phyloP scores from a whole-genome alignment of 2,329 filamentous ascomycete genomes.

The Grosmannia serpens region DNA sequence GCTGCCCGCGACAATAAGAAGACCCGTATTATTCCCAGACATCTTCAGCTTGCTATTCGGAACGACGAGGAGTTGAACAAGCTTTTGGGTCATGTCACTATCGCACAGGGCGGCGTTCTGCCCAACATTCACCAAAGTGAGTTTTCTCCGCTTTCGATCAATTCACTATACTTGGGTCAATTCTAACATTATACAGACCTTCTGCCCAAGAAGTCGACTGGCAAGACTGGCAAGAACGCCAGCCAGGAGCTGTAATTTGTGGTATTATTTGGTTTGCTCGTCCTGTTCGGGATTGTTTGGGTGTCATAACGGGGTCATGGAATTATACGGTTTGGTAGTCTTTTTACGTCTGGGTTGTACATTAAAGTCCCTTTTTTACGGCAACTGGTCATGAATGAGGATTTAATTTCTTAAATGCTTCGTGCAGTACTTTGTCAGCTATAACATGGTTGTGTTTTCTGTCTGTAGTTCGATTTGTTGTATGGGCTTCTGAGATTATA shows the following conservation, averaged over 20 bases:
- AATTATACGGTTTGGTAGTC: slow-evolving; percentile 58
- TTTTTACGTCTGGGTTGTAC: slow-evolving; percentile 57
- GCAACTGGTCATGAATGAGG: slow-evolving; percentile 55
- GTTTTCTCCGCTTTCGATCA: slow-evolving; percentile 23
- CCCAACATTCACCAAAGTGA: slow-evolving; percentile 98
- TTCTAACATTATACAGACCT: slow-evolving; percentile 53
- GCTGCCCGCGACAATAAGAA: slow-evolving; percentile 99
- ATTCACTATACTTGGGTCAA: not conserved
- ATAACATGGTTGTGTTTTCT: not conserved
- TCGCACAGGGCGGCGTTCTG: slow-evolving; percentile 94
- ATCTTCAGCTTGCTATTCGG: slow-evolving; percentile 97
- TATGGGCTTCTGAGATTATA: not conserved
- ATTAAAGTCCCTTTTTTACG: slow-evolving; percentile 47
- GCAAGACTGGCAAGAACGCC: slow-evolving; percentile 82
- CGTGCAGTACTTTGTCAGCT: not conserved
- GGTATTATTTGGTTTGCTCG: slow-evolving; percentile 40
- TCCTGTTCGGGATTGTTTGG: slow-evolving; percentile 51
- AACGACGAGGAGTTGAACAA: slow-evolving; percentile 99
- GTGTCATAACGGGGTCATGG: slow-evolving; percentile 74
- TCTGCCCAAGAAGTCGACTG: slow-evolving; percentile 89
- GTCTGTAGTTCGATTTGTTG: not conserved
- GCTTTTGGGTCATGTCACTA: slow-evolving; percentile 90
- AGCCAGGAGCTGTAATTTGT: slow-evolving; percentile 82
- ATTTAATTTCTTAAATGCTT: slow-evolving; percentile 26
- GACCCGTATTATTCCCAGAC: slow-evolving; percentile 98